Percentiles rank a stretch among this genome's conserved stretches.
phyloP scores from a whole-genome alignment of 1,139 yeast genomes.

The Pichia inconspicua region DNA sequence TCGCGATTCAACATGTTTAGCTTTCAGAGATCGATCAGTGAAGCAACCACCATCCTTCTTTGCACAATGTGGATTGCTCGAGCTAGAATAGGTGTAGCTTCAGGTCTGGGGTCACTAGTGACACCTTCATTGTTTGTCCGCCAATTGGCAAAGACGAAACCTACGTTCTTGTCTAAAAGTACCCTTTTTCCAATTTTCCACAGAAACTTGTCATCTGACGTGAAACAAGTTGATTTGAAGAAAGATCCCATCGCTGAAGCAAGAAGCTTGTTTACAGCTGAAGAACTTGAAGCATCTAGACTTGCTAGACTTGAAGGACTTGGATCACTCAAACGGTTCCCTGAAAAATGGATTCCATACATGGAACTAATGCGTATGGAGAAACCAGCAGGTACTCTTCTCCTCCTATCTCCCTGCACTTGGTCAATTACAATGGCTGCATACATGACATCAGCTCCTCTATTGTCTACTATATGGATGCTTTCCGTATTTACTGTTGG shows the following conservation, averaged over 20 bases:
- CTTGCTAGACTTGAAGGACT: slow-evolving; percentile 49
- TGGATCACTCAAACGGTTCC: slow-evolving; percentile 56
- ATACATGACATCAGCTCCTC: slow-evolving; percentile 58
- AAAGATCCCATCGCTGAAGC: slow-evolving; percentile 4
- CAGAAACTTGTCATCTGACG: background rate
- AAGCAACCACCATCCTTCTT: background rate
- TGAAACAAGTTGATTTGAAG: background rate
- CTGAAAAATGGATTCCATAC: slow-evolving; percentile 72
- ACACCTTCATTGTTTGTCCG: no score
- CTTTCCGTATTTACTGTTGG: slow-evolving; percentile 71
- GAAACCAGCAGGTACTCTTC: slow-evolving; percentile 88
- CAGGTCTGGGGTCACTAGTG: background rate
- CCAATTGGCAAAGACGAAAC: no score
- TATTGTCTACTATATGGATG: slow-evolving; percentile 51
- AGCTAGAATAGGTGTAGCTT: slow-evolving; percentile 1
- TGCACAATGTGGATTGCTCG: slow-evolving; percentile 5
- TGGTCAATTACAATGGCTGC: slow-evolving; percentile 90
- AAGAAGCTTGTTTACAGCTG: slow-evolving; percentile 36
- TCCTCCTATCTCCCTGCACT: slow-evolving; percentile 70
- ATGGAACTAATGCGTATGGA: slow-evolving; percentile 88
- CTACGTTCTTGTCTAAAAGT: no score
- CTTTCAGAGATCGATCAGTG: no score
- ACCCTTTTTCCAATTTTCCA: background rate
- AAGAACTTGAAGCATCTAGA: slow-evolving; percentile 51
- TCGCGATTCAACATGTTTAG: no score